Evolutionary conservation across 495 filamentous ascomycete species (phyloP).

Genomic region (Hypoxylon crocopeplum): DNA sequence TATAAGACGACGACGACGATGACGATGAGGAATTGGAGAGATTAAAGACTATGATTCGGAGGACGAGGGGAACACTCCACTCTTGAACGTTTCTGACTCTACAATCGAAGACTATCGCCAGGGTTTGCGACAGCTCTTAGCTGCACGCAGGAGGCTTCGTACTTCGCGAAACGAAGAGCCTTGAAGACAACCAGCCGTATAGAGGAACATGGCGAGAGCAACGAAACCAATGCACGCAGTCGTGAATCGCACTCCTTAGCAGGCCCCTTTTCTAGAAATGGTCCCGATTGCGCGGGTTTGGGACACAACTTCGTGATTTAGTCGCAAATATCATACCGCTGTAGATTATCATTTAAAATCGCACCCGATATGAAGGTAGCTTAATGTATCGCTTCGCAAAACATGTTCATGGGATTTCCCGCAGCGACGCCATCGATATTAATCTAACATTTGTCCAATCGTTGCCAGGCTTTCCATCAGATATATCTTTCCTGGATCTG

Average conservation of each 20-base stretch:
- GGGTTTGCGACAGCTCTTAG: not conserved
- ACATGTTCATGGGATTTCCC: no score
- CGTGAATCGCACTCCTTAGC: no score
- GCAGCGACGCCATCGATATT: no score
- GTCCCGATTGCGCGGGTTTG: not conserved
- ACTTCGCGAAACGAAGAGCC: no score
- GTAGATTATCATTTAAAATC: not conserved
- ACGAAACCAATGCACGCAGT: no score
- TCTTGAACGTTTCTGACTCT: not conserved
- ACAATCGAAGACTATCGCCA: not conserved
- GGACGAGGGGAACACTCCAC: slow-evolving; percentile 8
- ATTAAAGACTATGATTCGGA: not conserved
- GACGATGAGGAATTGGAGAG: not conserved
- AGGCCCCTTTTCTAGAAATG: not conserved
- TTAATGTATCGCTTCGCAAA: not conserved
- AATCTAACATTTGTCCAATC: no score
- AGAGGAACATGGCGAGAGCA: no score
- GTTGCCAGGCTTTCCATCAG: no score
- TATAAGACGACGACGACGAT: slow-evolving; percentile 11
- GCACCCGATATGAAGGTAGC: not conserved
- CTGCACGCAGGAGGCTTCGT: not conserved
- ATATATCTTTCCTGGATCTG: no score
- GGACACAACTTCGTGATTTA: no score
- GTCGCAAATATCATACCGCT: no score
- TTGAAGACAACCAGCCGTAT: no score